Evolutionary conservation across 2,329 filamentous ascomycete genomes (phyloP).

Genomic region (Scedosporium apiospermum): DNA sequence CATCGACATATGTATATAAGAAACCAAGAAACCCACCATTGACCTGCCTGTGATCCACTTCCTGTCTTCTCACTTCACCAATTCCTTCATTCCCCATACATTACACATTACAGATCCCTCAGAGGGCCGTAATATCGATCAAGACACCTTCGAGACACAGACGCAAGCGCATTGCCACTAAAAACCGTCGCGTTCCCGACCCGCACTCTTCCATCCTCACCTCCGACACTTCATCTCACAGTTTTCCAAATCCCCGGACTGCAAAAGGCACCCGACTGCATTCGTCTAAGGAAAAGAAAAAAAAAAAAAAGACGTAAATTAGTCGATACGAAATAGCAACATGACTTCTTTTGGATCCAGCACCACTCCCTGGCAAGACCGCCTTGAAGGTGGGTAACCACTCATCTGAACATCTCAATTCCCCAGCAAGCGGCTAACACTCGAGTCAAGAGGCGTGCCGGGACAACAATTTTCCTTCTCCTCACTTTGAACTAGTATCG

Average conservation of each 20-base stretch:
- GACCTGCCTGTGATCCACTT: neutral
- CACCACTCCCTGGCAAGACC: slow-evolving; percentile 41
- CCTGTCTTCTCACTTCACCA: neutral
- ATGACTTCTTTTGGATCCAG: slow-evolving; percentile 13
- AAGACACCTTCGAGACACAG: neutral
- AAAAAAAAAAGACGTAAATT: neutral
- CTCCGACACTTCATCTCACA: too few relatives aligned
- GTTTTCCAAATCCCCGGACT: neutral
- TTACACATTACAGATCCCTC: neutral
- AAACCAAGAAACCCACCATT: neutral
- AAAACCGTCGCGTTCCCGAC: neutral
- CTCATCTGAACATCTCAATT: neutral
- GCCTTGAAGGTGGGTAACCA: slow-evolving; percentile 38
- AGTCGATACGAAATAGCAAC: neutral
- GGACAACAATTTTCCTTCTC: slow-evolving; percentile 39
- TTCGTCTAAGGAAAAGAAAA: too few relatives aligned
- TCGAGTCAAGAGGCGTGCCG: slow-evolving; percentile 45
- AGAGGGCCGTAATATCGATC: neutral
- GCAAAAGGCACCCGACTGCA: neutral
- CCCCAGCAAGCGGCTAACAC: neutral
- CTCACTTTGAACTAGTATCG: slow-evolving; percentile 62
- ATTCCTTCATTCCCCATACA: neutral
- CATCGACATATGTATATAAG: neutral
- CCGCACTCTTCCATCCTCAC: too few relatives aligned
- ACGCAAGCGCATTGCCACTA: neutral